Evolutionary conservation across 106 monocot species (phyloP).

Genomic region (Posidonia australis): DNA sequence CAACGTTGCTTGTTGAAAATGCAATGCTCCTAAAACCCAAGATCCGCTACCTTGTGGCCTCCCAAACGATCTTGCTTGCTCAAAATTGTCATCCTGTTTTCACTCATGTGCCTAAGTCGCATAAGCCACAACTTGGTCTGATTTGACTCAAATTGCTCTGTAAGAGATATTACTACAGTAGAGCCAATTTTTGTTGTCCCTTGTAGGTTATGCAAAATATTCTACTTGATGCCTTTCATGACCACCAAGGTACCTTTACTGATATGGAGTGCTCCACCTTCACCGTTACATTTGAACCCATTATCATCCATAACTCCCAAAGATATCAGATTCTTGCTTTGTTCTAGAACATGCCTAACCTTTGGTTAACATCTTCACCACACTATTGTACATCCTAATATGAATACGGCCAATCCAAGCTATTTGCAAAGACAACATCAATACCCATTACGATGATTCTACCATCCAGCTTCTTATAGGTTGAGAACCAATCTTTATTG

Average conservation of each 20-base stretch:
- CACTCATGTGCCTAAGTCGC: neutral
- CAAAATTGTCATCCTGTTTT: too few relatives aligned
- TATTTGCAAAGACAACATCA: neutral
- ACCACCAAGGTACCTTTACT: too few relatives aligned
- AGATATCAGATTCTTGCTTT: conserved; percentile 6
- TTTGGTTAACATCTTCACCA: neutral
- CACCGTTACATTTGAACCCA: neutral
- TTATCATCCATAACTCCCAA: neutral
- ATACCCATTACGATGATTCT: conserved; percentile 7
- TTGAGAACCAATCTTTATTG: too few relatives aligned
- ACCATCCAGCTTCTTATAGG: neutral
- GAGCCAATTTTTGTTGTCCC: neutral
- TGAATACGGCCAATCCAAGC: neutral
- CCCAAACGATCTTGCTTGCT: too few relatives aligned
- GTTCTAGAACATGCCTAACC: neutral
- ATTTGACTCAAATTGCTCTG: too few relatives aligned
- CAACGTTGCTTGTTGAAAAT: too few relatives aligned
- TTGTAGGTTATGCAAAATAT: neutral
- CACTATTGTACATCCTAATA: too few relatives aligned
- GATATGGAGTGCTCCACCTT: conserved; percentile 1
- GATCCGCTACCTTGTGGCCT: too few relatives aligned
- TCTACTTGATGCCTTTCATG: neutral
- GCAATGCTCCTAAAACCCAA: too few relatives aligned
- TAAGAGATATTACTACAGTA: too few relatives aligned
- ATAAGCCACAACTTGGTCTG: neutral